phyloP scores from a whole-genome alignment of 441 rosid species.

The Gossypium aridum region DNA sequence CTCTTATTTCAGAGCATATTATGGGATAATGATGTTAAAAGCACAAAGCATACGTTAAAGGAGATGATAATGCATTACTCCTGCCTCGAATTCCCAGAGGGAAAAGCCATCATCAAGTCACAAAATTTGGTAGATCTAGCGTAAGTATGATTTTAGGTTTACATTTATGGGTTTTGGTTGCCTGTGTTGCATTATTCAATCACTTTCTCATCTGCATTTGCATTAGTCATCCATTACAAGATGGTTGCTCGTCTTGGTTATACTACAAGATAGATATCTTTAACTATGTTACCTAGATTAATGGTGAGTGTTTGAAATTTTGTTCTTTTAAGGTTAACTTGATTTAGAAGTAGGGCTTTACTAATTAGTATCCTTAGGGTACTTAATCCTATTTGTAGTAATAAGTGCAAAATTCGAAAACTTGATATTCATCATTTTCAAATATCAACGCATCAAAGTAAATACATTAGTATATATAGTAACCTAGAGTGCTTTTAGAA shows the following conservation, averaged over 20 bases:
- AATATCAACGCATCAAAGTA: background rate
- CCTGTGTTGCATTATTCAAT: background rate
- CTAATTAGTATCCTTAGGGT: background rate
- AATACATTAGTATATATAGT: background rate
- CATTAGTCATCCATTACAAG: background rate
- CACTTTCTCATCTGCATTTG: background rate
- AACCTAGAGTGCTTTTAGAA: background rate
- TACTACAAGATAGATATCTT: background rate
- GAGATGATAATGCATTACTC: constrained; percentile 81
- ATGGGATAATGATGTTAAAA: constrained; percentile 83
- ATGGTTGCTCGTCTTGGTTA: background rate
- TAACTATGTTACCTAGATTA: background rate
- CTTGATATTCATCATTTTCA: background rate
- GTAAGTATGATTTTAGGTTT: constrained; percentile 4
- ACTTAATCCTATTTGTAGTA: background rate
- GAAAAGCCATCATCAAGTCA: constrained; percentile 67
- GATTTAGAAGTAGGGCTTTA: background rate
- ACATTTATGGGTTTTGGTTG: background rate
- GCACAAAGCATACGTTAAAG: constrained; percentile 75
- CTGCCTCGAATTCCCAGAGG: constrained; percentile 71
- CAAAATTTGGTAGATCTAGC: constrained; percentile 40
- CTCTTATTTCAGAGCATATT: constrained; percentile 59
- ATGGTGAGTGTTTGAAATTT: background rate
- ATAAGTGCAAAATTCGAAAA: background rate
- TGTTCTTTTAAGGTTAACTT: background rate